These are phyloP conservation scores for Sarocladium kiliense DNA, from an alignment of 2,329 filamentous ascomycete genomes.

Conservation along the genomic window DNA sequence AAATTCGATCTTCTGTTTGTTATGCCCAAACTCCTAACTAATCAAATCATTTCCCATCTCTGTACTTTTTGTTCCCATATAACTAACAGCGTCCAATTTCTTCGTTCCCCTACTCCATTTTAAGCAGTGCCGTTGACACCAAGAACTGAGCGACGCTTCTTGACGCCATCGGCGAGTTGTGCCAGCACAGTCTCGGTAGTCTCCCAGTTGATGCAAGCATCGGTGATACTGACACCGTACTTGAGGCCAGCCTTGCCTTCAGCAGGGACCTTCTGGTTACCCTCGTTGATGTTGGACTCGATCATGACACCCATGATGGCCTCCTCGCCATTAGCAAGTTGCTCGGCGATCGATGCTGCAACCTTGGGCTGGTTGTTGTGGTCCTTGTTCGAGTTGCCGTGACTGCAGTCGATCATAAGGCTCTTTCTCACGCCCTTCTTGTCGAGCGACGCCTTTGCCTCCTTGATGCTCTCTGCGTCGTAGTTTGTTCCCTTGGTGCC, in stretches of 20 bases:
- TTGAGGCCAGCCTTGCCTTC: conserved; percentile 82
- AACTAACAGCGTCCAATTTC: background rate
- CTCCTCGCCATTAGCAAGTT: conserved; percentile 78
- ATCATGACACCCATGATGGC: conserved; percentile 98
- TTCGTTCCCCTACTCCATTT: background rate
- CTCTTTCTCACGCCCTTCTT: conserved; percentile 70
- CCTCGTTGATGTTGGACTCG: conserved; percentile 94
- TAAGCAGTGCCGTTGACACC: conserved; percentile 16
- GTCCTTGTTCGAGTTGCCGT: conserved; percentile 93
- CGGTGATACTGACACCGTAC: conserved; percentile 94
- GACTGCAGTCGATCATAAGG: conserved; percentile 97
- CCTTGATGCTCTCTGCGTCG: conserved; percentile 76
- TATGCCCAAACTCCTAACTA: conserved; percentile 7
- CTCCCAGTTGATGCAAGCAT: conserved; percentile 94
- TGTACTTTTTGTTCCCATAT: background rate
- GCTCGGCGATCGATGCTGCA: conserved; percentile 71
- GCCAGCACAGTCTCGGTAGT: conserved; percentile 79
- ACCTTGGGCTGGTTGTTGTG: conserved; percentile 98
- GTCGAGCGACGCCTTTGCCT: conserved; percentile 72
- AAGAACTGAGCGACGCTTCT: conserved; percentile 56
- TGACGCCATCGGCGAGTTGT: conserved; percentile 73
- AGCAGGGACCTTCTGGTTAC: conserved; percentile 86
- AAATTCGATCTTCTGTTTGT: background rate
- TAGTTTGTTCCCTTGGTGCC: conserved; percentile 94
- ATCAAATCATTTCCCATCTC: conserved; percentile 5